Conservation (phyloP, 768 basidiomycete genomes). For the Boletus sp. region DNA sequence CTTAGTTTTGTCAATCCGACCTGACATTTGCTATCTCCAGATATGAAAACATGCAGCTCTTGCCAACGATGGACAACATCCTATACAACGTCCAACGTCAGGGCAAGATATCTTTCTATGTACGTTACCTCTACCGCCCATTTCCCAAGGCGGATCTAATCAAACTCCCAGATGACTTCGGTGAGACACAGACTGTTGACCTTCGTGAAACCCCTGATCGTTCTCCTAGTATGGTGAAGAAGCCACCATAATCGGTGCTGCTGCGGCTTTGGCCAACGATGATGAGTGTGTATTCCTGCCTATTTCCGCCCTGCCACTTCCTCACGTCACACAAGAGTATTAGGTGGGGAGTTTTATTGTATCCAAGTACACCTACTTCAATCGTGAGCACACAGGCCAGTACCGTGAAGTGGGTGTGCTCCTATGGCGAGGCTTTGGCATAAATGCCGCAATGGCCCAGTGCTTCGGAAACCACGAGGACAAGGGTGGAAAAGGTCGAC, state of each 20-base stretch:
- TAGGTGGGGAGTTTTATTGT: constrained; percentile 44
- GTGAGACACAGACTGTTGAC: constrained; percentile 42
- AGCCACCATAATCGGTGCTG: constrained; percentile 84
- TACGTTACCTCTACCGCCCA: constrained; percentile 34
- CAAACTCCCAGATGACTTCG: constrained; percentile 64
- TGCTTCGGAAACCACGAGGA: constrained; percentile 89
- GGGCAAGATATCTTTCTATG: constrained; percentile 90
- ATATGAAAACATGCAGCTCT: constrained; percentile 75
- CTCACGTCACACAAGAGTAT: constrained; percentile 48
- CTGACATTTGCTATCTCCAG: constrained; percentile 28
- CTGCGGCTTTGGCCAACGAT: constrained; percentile 74
- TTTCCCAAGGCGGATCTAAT: constrained; percentile 6
- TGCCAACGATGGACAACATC: constrained; percentile 83
- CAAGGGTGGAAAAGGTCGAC: constrained; percentile 74
- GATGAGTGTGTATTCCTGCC: constrained; percentile 66
- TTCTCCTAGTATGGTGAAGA: constrained; percentile 76
- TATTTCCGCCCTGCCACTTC: neutral
- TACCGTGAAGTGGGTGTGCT: constrained; percentile 93
- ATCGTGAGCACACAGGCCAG: constrained; percentile 52
- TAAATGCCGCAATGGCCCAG: constrained; percentile 85
- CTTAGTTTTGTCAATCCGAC: neutral
- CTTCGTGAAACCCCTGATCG: constrained; percentile 1
- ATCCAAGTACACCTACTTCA: neutral
- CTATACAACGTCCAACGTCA: constrained; percentile 92
- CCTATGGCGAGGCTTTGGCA: constrained; percentile 78